Base-by-base conservation (phyloP, 108 stramenopile genomes). In the Ochromonas danica region DNA sequence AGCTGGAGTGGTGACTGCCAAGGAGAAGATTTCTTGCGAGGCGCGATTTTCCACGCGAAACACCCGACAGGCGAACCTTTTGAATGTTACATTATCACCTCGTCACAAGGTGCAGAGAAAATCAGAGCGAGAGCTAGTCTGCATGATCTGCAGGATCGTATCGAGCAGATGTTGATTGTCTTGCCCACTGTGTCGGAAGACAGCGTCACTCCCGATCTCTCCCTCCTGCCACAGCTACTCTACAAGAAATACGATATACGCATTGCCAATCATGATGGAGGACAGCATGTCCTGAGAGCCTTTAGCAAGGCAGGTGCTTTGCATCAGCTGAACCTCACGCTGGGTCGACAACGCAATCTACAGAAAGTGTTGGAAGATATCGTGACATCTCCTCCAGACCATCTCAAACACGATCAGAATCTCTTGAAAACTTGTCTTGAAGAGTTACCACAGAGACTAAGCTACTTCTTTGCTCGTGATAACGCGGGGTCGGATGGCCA, bases 51-150 rank as follows among this genome's bases (percentile, higher is more conserved):
- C 31, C 3, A 28, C 6, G 6, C 27, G 31, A 67, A 22, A 10
- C 63, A 67, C 63, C 63, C 63, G 27, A 25, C 3, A 6, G 63
- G 63, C 3, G 6, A 6, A 35, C 14, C 3, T 22, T 14, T 67
- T 36, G 63, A 67, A 67, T 3, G 3, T 36, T 67, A 67, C 31
- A 67, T 67, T 36, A 67, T 67, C 31, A 67, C 63, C 31, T 3
- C 14, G 3, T 25, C 3, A 36, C 30, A 35, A 6, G 63, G 63
- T 31, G 63, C 63, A 6, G 63, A 3, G 6, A 28, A 36, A 35
- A 67, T 67, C 17, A 3, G 63, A 35, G 17, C 27, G 30, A 28
- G 63, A 35, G 27, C 33, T 31, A 25, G 14, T 10, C 6, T 35
- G 31, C 25, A 35, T 36, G 25, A 67, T 67, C 35, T 67, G 17